These are phyloP conservation scores for Kregervanrija fluxuum DNA, from an alignment of 805 yeast genomes.

Conservation along the genomic window DNA sequence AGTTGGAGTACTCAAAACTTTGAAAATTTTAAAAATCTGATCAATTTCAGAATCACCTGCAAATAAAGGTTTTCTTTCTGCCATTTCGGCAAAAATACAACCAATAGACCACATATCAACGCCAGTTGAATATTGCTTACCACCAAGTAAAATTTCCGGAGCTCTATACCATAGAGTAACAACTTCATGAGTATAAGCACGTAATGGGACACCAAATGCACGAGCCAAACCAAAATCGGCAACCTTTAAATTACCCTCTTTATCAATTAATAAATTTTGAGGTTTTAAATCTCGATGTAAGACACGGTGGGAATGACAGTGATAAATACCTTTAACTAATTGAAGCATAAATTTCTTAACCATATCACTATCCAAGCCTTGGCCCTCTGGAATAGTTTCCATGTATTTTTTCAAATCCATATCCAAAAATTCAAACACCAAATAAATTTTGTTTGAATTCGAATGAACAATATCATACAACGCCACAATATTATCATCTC, in stretches of 20 bases:
- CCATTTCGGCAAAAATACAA: slow-evolving; percentile 97
- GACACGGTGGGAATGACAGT: slow-evolving; percentile 92
- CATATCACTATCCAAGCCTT: slow-evolving; percentile 82
- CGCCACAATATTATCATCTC: slow-evolving; percentile 88
- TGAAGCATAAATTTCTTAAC: slow-evolving; percentile 92
- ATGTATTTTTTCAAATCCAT: slow-evolving; percentile 92
- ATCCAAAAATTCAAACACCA: slow-evolving; percentile 91
- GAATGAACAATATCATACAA: slow-evolving; percentile 92
- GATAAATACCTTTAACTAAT: slow-evolving; percentile 80
- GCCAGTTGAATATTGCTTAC: slow-evolving; percentile 95
- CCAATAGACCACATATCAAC: slow-evolving; percentile 99
- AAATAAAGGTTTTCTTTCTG: slow-evolving; percentile 87
- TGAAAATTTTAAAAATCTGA: slow-evolving; percentile 88
- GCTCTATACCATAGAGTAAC: slow-evolving; percentile 97
- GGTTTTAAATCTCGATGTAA: slow-evolving; percentile 95
- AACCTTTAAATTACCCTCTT: slow-evolving; percentile 86
- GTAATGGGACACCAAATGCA: slow-evolving; percentile 94
- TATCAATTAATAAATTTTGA: slow-evolving; percentile 88
- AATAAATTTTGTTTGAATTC: slow-evolving; percentile 83
- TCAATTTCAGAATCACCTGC: slow-evolving; percentile 98
- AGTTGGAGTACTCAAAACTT: slow-evolving; percentile 89
- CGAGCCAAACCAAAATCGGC: slow-evolving; percentile 95
- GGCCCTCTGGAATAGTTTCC: slow-evolving; percentile 91
- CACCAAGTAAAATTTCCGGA: slow-evolving; percentile 92
- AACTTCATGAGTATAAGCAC: slow-evolving; percentile 96